These are phyloP conservation scores for Cercospora janseana DNA, from an alignment of 2,329 filamentous ascomycete species.

Conservation along the genomic window DNA sequence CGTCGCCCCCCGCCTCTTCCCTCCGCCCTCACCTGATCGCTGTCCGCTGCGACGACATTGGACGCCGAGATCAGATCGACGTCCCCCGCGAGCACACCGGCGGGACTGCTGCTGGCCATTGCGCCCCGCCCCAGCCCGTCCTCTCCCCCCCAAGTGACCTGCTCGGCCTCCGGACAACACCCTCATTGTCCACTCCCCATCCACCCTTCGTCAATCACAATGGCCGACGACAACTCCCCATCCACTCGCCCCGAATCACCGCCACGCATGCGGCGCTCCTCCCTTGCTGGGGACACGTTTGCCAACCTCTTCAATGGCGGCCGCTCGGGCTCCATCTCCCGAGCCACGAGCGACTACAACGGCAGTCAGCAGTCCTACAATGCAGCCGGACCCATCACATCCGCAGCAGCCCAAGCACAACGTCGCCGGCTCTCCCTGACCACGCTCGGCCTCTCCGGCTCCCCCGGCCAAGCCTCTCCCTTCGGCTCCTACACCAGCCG, in stretches of 20 bases:
- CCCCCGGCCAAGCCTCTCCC: slow-evolving; percentile 45
- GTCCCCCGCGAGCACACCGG: background rate
- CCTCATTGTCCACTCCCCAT: background rate
- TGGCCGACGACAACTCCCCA: slow-evolving; percentile 25
- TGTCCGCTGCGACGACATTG: background rate
- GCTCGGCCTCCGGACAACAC: background rate
- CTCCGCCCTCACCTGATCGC: background rate
- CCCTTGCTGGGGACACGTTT: slow-evolving; percentile 50
- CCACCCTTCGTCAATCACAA: slow-evolving; percentile 7
- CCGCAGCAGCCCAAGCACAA: slow-evolving; percentile 51
- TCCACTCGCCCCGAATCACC: slow-evolving; percentile 11
- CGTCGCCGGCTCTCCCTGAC: slow-evolving; percentile 51
- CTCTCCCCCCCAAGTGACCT: background rate
- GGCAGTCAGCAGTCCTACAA: slow-evolving; percentile 32
- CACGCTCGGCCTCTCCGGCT: slow-evolving; percentile 49
- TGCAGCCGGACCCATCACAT: slow-evolving; percentile 47
- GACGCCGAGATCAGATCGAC: background rate
- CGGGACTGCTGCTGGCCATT: slow-evolving; percentile 17
- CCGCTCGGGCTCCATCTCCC: slow-evolving; percentile 27
- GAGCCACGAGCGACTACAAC: slow-evolving; percentile 37
- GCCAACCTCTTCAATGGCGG: slow-evolving; percentile 49
- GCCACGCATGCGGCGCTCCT: slow-evolving; percentile 45
- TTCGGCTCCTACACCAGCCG: slow-evolving; percentile 45
- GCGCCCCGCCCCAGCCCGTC: slow-evolving; percentile 17
- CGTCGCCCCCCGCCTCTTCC: background rate